Conservation (phyloP, 2,329 filamentous ascomycete genomes). For the Aspergillus nomiae region DNA sequence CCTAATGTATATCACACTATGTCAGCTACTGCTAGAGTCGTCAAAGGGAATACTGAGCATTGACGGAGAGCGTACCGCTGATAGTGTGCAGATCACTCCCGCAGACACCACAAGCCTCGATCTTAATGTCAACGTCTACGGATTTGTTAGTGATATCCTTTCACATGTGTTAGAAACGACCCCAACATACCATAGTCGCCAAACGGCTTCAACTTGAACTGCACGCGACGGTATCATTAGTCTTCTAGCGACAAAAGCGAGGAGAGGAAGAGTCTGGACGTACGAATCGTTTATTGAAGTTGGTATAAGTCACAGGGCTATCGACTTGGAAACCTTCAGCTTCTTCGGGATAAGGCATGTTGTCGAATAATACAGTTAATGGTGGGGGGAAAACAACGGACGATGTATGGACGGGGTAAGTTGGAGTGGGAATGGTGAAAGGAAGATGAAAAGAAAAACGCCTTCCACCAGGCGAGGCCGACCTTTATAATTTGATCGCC, state of each 20-base stretch:
- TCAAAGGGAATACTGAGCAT: background rate
- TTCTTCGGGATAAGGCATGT: constrained; percentile 50
- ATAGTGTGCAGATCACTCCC: constrained; percentile 73
- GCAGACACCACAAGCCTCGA: constrained; percentile 78
- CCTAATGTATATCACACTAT: constrained; percentile 38
- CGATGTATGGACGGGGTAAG: background rate
- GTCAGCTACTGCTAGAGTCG: constrained; percentile 1
- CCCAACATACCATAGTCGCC: constrained; percentile 62
- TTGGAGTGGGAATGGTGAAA: background rate
- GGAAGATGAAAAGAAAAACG: background rate
- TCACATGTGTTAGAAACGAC: background rate
- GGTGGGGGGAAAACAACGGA: background rate
- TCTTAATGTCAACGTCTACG: constrained; percentile 79
- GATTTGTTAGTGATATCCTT: constrained; percentile 1
- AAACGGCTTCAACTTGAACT: constrained; percentile 83
- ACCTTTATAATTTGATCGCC: background rate
- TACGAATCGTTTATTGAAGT: constrained; percentile 60
- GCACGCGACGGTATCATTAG: constrained; percentile 13
- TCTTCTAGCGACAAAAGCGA: background rate
- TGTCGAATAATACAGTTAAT: constrained; percentile 6
- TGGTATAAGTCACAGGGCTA: constrained; percentile 66
- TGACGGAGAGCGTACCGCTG: constrained; percentile 37
- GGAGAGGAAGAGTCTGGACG: constrained; percentile 16
- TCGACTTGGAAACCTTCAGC: constrained; percentile 54
- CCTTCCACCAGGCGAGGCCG: background rate